Evolutionary conservation across 2,329 filamentous ascomycete species (phyloP), one percentile per base, ranked within the genome.

Genomic region (Colletotrichum gloeosporioides): DNA sequence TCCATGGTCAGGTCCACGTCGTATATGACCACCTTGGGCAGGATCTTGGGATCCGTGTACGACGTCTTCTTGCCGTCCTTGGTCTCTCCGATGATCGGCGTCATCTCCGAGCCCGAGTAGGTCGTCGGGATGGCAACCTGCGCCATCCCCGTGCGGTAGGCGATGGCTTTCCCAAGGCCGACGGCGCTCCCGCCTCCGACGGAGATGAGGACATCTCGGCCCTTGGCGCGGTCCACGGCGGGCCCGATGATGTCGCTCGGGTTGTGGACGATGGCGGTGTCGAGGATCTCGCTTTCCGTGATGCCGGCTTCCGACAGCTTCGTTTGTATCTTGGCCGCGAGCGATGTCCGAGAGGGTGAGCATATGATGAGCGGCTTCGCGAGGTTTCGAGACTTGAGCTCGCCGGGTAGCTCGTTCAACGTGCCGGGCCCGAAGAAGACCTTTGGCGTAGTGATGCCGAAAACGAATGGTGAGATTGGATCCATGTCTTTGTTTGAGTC

Each of bases 161-260:
- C 87, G 69, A 92, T 87, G 1, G 89, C 88, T 78, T 90, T 90
- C 4, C 90, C 90, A 27, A 93, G 82, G 3, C 90, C 91, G 69
- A 92, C 90, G 4, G 91, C 92, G 70, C 90, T 92, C 32, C 91
- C 90, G 67, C 92, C 91, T 7, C 92, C 92, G 76, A 93, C 90
- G 55, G 90, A 92, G 61, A 93, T 85, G 53, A 93, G 86, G 32
- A 88, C 88, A 81, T 93, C 92, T 22, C 89, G 88, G 6, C 83
- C 83, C 8, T 80, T 70, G 8, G 84, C 80, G 18, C 80, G 79
- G 7, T 79, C 70, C 25, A 83, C 76, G 10, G 80, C 81, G 25
- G 82, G 80, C 64, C 82, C 80, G 22, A 83, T 79, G 59, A 82
- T 77, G 15, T 77, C 78, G 66, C 77, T 79, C 18, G 81, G 79